Evolutionary conservation across 768 basidiomycete species (phyloP), one percentile per base, ranked within the genome.

Genomic region (Rhodotorula kratochvilovae): DNA sequence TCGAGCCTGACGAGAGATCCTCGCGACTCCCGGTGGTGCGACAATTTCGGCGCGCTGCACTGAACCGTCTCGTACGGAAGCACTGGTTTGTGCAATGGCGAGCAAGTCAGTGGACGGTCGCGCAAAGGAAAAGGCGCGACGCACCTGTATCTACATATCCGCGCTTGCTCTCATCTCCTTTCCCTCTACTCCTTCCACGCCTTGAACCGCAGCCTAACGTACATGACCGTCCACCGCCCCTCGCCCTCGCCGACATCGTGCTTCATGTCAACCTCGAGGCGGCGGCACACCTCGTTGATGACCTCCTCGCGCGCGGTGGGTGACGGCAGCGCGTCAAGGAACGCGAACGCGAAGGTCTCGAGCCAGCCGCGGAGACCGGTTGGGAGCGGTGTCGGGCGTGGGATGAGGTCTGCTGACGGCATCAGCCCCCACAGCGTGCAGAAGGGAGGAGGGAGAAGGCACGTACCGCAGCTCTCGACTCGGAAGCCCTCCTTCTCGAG

Each of bases 181-280:
- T 23, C 21, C 25, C 10, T 8, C 48, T 53, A 70, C 6, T 54
- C 60, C 61, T 68, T 71, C 42, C 39, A 53, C 5, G 74, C 74
- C 54, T 61, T 67, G 65, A 89, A 87, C 63, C 90, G 83, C 76
- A 91, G 79, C 59, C 91, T 82, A 71, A 85, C 85, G 76, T 90
- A 91, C 84, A 91, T 86, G 81, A 90, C 81, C 42, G 84, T 81
- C 89, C 89, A 90, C 19, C 84, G 11, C 39, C 27, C 53, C 31
- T 53, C 36, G 21, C 87, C 78, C 61, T 64, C 57, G 25, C 56
- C 60, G 0, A 27, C 29, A 17, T 43, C 25, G 54, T 73, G 68
- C 50, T 62, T 54, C 48, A 74, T 62, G 51, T 76, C 71, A 48
- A 70, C 48, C 53, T 72, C 62, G 33, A 70, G 46, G 19, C 65